Base-by-base conservation (phyloP, 768 basidiomycete species). In the Paxillus involutus region DNA sequence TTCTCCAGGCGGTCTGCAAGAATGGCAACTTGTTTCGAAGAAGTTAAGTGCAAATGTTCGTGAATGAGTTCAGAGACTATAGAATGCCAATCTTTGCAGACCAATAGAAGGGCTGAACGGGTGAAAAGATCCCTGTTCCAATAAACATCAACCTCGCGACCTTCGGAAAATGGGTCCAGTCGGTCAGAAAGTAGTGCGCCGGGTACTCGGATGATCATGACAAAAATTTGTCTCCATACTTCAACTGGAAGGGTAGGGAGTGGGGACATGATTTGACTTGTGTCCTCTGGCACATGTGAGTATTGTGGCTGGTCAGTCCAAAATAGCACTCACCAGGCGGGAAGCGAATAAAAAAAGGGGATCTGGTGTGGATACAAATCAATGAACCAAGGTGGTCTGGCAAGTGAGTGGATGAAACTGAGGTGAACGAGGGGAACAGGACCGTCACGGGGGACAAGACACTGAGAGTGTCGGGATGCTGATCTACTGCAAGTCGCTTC, bases 161-260 rank as follows among this genome's bases (percentile, higher is more conserved):
- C 59, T 32, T 75, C 71, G 11, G 63, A 52, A 58, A 79, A 79
- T n/a, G 74, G 72, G 52, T 77, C 75, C 44, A 72, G 73, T 32
- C 71, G 63, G 44, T 74, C 70, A 19, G 73, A 48, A 8, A 67
- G 62, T 24, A 65, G 57, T 9, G 69, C 58, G 0, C 74, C 75
- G 4, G 73, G 66, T 3, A 73, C 60, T 26, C 73, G 66, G 56
- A 73, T 56, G 12, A 73, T 58, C 21, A 66, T 70, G 13, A 67
- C 51, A 6, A 79, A 65, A 14, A 78, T 73, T 44, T 69, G 71
- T 12, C 70, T 64, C 75, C 77, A 79, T n/a, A 76, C 62, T 49
- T 75, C 73, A 35, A 67, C 66, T 3, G 74, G 72, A 39, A 72
- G 67, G 19, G 52, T 29, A 30, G 65, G 66, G 21, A 58, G 42